phyloP scores from a whole-genome alignment of 2,329 filamentous ascomycete genomes.

The Monosporascus cannonballus region DNA sequence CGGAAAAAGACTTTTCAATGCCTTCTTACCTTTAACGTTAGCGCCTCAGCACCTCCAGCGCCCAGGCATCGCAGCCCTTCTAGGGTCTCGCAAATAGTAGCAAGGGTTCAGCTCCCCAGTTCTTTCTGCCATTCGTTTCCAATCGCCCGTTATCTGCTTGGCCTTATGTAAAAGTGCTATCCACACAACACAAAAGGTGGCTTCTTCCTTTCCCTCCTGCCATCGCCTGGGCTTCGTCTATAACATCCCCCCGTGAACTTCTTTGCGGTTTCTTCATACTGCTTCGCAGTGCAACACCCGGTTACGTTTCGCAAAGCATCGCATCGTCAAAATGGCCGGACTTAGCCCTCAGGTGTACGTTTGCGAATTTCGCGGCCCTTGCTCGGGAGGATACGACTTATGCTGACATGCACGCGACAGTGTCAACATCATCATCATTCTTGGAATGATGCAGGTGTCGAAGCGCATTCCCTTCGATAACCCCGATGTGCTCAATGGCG shows the following conservation, averaged over 20 bases:
- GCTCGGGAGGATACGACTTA: background rate
- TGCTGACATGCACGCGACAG: conserved; percentile 41
- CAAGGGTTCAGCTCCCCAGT: background rate
- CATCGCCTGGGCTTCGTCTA: background rate
- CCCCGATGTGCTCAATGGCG: conserved; percentile 52
- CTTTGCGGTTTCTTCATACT: background rate
- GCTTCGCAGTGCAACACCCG: background rate
- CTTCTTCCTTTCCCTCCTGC: conserved; percentile 14
- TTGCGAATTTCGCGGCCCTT: background rate
- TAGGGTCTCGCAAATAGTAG: too few relatives aligned
- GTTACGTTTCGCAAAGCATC: background rate
- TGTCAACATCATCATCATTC: conserved; percentile 89
- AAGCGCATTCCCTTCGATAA: conserved; percentile 96
- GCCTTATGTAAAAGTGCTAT: background rate
- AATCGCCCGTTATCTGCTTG: background rate
- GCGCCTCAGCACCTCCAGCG: background rate
- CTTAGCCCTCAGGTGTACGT: conserved; percentile 61
- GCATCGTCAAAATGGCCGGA: conserved; percentile 48
- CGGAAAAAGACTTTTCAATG: too few relatives aligned
- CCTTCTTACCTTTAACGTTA: background rate
- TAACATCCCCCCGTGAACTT: background rate
- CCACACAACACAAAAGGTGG: background rate
- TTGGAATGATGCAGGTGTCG: conserved; percentile 96
- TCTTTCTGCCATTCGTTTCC: background rate
- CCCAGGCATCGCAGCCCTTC: background rate